These are phyloP conservation scores for Tuber aestivum DNA, from an alignment of 495 filamentous ascomycete species.

Conservation along the genomic window DNA sequence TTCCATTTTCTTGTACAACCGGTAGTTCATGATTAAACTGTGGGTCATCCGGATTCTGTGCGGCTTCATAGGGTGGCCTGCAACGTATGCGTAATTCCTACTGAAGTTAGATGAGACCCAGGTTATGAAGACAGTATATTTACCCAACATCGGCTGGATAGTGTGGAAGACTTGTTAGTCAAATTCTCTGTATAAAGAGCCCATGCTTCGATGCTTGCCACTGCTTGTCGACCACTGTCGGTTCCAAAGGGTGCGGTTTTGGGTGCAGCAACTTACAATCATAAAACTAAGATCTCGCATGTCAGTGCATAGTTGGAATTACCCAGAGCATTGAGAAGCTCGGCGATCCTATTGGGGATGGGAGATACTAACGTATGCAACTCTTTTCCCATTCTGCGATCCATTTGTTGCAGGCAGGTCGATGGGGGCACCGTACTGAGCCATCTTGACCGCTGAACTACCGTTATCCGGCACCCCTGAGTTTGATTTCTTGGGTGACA, in stretches of 20 bases:
- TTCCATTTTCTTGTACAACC: constrained; percentile 96
- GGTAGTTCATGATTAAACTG: constrained; percentile 97
- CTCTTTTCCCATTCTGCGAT: constrained; percentile 35
- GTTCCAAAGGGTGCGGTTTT: not conserved
- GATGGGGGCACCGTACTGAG: constrained; percentile 38
- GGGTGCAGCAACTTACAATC: constrained; percentile 36
- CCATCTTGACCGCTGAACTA: constrained; percentile 21
- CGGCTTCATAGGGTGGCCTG: constrained; percentile 98
- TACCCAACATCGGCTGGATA: constrained; percentile 42
- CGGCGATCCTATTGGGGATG: constrained; percentile 1
- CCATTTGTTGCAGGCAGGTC: constrained; percentile 42
- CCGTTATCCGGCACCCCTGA: constrained; percentile 16
- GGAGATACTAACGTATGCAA: constrained; percentile 39
- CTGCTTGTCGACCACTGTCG: not conserved
- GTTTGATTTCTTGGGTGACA: constrained; percentile 9
- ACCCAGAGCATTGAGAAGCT: not conserved
- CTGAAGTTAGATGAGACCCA: not conserved
- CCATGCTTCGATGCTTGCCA: not conserved
- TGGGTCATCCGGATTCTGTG: constrained; percentile 96
- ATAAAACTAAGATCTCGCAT: constrained; percentile 34
- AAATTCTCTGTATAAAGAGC: constrained; percentile 4
- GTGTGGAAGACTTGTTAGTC: constrained; percentile 17
- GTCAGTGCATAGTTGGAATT: constrained; percentile 17
- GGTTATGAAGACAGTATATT: constrained; percentile 7
- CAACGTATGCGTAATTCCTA: constrained; percentile 77